These are phyloP conservation scores for Vigna trinervia DNA, from an alignment of 306 rosid genomes.

Conservation along the genomic window DNA sequence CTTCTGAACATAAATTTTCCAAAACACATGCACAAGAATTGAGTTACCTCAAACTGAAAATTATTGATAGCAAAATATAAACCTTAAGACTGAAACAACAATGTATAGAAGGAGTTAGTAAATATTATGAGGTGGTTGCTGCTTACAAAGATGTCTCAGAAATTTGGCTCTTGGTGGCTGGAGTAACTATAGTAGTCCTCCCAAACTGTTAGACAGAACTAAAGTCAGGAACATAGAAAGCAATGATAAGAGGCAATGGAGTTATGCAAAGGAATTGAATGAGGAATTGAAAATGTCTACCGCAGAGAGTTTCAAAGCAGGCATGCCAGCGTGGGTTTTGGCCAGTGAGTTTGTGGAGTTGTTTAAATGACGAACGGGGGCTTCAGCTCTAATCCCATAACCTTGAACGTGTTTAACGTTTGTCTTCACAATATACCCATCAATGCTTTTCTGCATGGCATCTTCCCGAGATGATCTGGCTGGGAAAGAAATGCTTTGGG, in stretches of 20 bases:
- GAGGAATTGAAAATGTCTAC: slow-evolving; percentile 46
- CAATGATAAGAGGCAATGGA: slow-evolving; percentile 36
- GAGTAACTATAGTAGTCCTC: slow-evolving; percentile 58
- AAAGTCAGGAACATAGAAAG: slow-evolving; percentile 29
- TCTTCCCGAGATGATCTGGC: slow-evolving; percentile 58
- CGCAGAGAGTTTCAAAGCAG: slow-evolving; percentile 52
- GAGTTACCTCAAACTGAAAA: neutral
- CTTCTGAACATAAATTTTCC: slow-evolving; percentile 8
- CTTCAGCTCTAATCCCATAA: slow-evolving; percentile 50
- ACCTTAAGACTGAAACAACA: neutral
- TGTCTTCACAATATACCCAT: slow-evolving; percentile 56
- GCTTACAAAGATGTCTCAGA: slow-evolving; percentile 64
- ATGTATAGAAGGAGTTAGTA: neutral
- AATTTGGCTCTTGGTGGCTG: slow-evolving; percentile 47
- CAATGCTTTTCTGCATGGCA: slow-evolving; percentile 71
- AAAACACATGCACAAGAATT: neutral
- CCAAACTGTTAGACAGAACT: slow-evolving; percentile 56
- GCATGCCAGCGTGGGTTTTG: slow-evolving; percentile 44
- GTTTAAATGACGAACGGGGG: slow-evolving; percentile 49
- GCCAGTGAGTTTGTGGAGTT: slow-evolving; percentile 58
- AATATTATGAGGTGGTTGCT: slow-evolving; percentile 13
- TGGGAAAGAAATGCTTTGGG: slow-evolving; percentile 90
- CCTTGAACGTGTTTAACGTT: slow-evolving; percentile 49
- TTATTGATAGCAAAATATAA: neutral
- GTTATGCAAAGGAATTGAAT: slow-evolving; percentile 15